These are phyloP conservation scores for Coprinopsis marcescibilis DNA, from an alignment of 768 basidiomycete species.

Conservation along the genomic window DNA sequence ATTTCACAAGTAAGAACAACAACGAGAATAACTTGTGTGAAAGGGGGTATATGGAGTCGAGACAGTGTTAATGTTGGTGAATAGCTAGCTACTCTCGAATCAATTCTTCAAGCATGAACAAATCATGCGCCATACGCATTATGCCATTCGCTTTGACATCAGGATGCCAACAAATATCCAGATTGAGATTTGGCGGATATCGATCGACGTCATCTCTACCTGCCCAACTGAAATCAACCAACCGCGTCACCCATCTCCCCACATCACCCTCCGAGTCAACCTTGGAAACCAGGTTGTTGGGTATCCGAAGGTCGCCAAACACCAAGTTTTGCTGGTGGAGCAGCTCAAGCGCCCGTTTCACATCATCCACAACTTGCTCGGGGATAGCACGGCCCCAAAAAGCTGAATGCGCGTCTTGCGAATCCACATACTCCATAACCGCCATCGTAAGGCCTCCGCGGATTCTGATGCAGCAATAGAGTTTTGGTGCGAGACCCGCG, in stretches of 20 bases:
- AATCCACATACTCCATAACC: slow-evolving; percentile 10
- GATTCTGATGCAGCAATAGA: slow-evolving; percentile 14
- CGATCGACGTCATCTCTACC: slow-evolving; percentile 1
- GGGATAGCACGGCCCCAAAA: slow-evolving; percentile 10
- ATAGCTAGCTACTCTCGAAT: no score
- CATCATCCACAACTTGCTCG: no score
- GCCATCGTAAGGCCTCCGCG: slow-evolving; percentile 12
- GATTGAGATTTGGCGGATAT: neutral
- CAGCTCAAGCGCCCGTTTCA: no score
- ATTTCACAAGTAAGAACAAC: no score
- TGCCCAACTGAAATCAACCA: slow-evolving; percentile 1
- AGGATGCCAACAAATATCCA: neutral
- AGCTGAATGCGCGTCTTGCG: slow-evolving; percentile 16
- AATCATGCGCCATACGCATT: slow-evolving; percentile 1
- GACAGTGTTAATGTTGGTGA: no score
- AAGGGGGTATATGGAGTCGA: no score
- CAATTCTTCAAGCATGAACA: neutral
- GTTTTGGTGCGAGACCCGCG: slow-evolving; percentile 14
- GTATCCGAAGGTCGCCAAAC: no score
- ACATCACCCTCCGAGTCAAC: neutral
- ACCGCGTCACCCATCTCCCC: neutral
- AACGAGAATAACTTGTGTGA: no score
- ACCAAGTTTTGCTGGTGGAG: no score
- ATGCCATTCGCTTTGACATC: slow-evolving; percentile 1
- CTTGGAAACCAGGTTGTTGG: no score